Conservation (phyloP, 108 stramenopile species). For the Skeletonema tropicum region DNA sequence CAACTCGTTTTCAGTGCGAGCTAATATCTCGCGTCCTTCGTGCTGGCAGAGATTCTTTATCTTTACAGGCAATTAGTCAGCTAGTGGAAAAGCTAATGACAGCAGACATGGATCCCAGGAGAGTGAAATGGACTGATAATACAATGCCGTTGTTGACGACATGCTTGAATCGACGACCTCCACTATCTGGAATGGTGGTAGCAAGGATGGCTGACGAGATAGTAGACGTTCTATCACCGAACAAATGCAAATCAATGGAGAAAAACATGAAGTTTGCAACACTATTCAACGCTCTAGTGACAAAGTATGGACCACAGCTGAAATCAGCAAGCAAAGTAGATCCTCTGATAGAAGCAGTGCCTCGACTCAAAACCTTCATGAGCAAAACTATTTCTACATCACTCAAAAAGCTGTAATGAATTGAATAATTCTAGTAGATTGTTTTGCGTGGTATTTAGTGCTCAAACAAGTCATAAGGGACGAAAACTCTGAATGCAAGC, state of each 20-base stretch:
- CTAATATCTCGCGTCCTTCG: constrained; percentile 31
- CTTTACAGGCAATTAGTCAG: constrained; percentile 27
- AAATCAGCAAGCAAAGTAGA: constrained; percentile 15
- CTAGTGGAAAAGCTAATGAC: constrained; percentile 15
- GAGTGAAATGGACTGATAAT: constrained; percentile 41
- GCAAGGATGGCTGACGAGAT: constrained; percentile 25
- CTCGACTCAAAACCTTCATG: constrained; percentile 35
- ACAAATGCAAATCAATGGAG: constrained; percentile 15
- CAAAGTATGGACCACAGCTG: constrained; percentile 37
- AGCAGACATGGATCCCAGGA: not conserved
- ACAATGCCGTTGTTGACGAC: constrained; percentile 35
- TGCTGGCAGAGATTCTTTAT: constrained; percentile 26
- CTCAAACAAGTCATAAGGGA: constrained; percentile 10
- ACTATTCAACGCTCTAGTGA: constrained; percentile 30
- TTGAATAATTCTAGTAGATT: not conserved
- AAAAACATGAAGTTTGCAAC: constrained; percentile 43
- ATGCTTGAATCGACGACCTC: constrained; percentile 39
- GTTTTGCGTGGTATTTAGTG: not conserved
- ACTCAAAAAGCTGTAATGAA: constrained; percentile 16
- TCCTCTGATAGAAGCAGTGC: constrained; percentile 14
- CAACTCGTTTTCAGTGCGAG: constrained; percentile 45
- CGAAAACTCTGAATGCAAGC: constrained; percentile 37
- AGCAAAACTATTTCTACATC: constrained; percentile 23
- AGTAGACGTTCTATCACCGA: not conserved
- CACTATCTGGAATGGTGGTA: constrained; percentile 15